Percentiles rank a stretch among this genome's conserved stretches.
Evolutionary conservation across 1,139 yeast species (phyloP).

Genomic region (Saccharomycopsis phalli): DNA sequence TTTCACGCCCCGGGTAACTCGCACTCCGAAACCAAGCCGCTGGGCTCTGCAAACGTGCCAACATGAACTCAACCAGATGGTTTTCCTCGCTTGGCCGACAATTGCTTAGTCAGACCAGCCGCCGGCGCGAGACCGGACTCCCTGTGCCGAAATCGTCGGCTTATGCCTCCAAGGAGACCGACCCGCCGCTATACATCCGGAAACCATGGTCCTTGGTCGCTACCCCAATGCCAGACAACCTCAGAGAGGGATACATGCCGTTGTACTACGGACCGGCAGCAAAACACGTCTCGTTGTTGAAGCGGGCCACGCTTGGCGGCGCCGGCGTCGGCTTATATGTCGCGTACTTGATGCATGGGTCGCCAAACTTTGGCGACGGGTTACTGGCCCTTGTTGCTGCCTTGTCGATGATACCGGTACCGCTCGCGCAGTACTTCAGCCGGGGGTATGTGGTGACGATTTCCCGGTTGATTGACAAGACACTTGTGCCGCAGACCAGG

Average conservation of each 20-base stretch:
- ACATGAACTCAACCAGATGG: too few species aligned
- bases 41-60: too few species aligned
- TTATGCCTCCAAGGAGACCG: conserved; percentile 14
- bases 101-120: too few species aligned
- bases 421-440: conserved; percentile 46
- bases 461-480: conserved; percentile 56
- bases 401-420: conserved; percentile 40
- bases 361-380: conserved; percentile 48
- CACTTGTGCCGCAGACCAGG: conserved; percentile 52
- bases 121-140: conserved; percentile 5
- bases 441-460: conserved; percentile 64
- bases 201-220: conserved; percentile 24
- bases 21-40: too few species aligned
- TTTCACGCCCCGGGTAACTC: too few species aligned
- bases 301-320: conserved; percentile 45
- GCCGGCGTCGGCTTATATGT: conserved; percentile 48
- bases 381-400: conserved; percentile 39
- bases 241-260: conserved; percentile 44
- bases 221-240: conserved; percentile 33
- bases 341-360: conserved; percentile 44
- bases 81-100: too few species aligned
- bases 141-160: conserved; percentile 19
- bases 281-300: conserved; percentile 46
- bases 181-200: conserved; percentile 18
- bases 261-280: conserved; percentile 50